These are phyloP conservation scores for Pythium aphanidermatum DNA, from an alignment of 352 stramenopile genomes.

Conservation along the genomic window DNA sequence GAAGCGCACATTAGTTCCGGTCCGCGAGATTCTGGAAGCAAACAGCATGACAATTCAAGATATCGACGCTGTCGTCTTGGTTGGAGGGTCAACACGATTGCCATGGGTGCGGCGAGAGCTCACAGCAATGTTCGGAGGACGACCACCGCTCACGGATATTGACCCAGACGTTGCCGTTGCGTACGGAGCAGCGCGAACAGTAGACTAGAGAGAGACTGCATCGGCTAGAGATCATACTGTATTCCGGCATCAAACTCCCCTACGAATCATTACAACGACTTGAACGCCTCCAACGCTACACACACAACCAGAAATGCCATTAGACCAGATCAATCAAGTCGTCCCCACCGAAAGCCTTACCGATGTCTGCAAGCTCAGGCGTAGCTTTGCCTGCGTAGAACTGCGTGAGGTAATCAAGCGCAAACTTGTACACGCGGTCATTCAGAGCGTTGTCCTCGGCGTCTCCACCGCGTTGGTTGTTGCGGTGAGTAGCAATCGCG, in stretches of 20 bases:
- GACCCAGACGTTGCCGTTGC: conserved; percentile 67
- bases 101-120: conserved; percentile 48
- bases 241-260: too few species aligned
- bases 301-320: not conserved
- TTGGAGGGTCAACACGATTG: conserved; percentile 49
- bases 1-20: conserved; percentile 46
- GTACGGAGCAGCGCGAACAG: conserved; percentile 45
- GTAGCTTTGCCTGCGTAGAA: conserved; percentile 23
- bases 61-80: conserved; percentile 51
- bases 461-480: conserved; percentile 20
- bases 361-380: conserved; percentile 21
- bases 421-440: conserved; percentile 27
- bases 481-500: conserved; percentile 25
- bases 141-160: conserved; percentile 42
- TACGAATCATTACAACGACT: conserved; percentile 16
- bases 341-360: conserved; percentile 2
- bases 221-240: too few species aligned
- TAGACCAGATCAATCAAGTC: not conserved
- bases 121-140: conserved; percentile 38
- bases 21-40: conserved; percentile 39
- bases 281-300: conserved; percentile 19
- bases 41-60: conserved; percentile 54
- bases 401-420: conserved; percentile 22
- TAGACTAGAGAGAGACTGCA: too few species aligned
- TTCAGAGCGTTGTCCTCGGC: conserved; percentile 30